phyloP scores from a whole-genome alignment of 2,329 filamentous ascomycete species.

The Ophiostoma sp. region DNA sequence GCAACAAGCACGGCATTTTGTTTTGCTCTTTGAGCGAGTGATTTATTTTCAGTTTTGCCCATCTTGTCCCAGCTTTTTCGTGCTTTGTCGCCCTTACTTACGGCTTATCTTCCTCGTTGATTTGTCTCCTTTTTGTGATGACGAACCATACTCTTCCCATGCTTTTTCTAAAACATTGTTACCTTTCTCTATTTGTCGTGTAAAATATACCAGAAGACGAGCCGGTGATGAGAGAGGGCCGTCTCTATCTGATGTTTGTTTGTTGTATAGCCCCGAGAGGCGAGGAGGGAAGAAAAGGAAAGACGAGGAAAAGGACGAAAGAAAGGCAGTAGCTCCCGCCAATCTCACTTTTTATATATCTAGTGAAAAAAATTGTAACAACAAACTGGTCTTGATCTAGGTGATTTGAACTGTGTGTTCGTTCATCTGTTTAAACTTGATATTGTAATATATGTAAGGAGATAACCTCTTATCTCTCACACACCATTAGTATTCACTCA shows the following conservation, averaged over 20 bases:
- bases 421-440: background rate
- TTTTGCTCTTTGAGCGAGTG: background rate
- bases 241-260: background rate
- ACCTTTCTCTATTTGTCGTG: conserved; percentile 4
- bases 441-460: background rate
- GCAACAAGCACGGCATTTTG: background rate
- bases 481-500: background rate
- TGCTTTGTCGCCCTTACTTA: background rate
- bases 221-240: background rate
- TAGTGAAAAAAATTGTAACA: background rate
- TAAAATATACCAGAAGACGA: conserved; percentile 6
- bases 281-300: background rate
- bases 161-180: too few species aligned
- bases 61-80: background rate
- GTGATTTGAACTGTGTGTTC: background rate
- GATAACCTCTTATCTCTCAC: background rate
- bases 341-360: background rate
- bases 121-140: background rate
- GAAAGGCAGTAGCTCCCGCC: conserved; percentile 10
- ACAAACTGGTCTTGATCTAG: background rate
- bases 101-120: background rate
- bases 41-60: background rate
- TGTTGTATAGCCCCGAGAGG: background rate
- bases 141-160: background rate
- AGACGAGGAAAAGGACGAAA: background rate